phyloP scores from a whole-genome alignment of 2,329 filamentous ascomycete genomes.

The Colletotrichum musicola region DNA sequence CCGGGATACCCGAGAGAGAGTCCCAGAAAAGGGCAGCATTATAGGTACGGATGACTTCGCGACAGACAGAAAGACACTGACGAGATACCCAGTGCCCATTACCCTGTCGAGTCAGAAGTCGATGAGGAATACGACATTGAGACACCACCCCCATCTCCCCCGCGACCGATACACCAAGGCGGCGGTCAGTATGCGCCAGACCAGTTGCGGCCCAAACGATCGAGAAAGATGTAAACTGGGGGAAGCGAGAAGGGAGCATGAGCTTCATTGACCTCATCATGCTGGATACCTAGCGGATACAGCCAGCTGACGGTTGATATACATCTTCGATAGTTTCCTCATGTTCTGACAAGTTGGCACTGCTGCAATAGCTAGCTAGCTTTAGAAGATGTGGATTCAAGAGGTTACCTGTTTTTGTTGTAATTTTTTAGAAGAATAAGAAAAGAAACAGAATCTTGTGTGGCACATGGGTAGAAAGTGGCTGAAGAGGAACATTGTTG shows the following conservation, averaged over 20 bases:
- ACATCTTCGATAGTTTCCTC: not conserved
- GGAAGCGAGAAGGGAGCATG: too few species aligned
- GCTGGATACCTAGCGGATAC: not conserved
- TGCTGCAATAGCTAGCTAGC: too few species aligned
- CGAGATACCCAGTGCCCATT: not conserved
- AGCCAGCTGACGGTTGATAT: not conserved
- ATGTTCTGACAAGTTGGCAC: not conserved
- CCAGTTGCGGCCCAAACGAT: constrained; percentile 10
- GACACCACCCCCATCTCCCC: constrained; percentile 29
- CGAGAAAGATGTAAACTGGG: not conserved
- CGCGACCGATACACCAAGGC: constrained; percentile 36
- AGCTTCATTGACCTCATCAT: too few species aligned
- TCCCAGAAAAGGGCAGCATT: constrained; percentile 4
- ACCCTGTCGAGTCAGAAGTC: not conserved
- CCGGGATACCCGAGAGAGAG: not conserved
- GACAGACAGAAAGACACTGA: constrained; percentile 3
- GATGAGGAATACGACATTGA: not conserved
- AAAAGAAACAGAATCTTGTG: too few species aligned
- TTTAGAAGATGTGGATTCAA: too few species aligned
- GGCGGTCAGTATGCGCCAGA: constrained; percentile 29
- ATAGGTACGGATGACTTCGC: constrained; percentile 1
- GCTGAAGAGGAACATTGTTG: not conserved
- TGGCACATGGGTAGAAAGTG: not conserved
- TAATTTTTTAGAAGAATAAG: too few species aligned
- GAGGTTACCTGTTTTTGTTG: too few species aligned